Evolutionary conservation across 2,329 filamentous ascomycete species (phyloP).

Genomic region (Penicillium sp.): DNA sequence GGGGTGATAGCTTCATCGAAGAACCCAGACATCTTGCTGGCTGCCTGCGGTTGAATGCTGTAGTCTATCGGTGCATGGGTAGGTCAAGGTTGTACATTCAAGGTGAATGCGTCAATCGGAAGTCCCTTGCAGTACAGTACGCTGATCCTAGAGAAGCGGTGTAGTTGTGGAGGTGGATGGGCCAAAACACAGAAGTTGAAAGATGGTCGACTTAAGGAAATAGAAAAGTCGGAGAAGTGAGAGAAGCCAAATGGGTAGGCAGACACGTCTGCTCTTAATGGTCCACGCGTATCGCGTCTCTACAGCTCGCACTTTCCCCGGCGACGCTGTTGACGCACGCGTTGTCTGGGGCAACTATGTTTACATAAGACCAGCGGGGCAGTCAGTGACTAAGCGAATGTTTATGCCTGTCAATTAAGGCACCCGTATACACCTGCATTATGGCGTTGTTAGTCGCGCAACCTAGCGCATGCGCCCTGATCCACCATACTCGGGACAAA

Average conservation of each 20-base stretch:
- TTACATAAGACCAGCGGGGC: constrained; percentile 10
- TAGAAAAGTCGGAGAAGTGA: not conserved
- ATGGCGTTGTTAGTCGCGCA: no score
- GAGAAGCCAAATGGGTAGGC: constrained; percentile 2
- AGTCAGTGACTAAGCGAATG: not conserved
- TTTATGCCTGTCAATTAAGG: not conserved
- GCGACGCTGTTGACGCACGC: constrained; percentile 13
- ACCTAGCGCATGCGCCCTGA: no score
- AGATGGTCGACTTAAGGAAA: not conserved
- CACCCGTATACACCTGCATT: no score
- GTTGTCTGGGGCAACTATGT: constrained; percentile 18
- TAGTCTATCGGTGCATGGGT: constrained; percentile 9
- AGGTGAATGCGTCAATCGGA: not conserved
- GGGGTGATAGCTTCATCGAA: constrained; percentile 33
- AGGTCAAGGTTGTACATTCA: not conserved
- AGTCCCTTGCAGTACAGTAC: constrained; percentile 18
- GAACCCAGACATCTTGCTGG: constrained; percentile 26
- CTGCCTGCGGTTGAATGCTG: not conserved
- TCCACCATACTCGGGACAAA: no score
- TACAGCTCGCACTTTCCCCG: not conserved
- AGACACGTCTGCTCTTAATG: constrained; percentile 10
- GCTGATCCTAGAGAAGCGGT: constrained; percentile 17
- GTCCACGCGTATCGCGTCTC: constrained; percentile 7
- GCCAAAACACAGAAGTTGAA: not conserved
- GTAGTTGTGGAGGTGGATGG: constrained; percentile 1